These are phyloP conservation scores for Abrus pulchellus DNA, from an alignment of 306 rosid species.

Conservation along the genomic window DNA sequence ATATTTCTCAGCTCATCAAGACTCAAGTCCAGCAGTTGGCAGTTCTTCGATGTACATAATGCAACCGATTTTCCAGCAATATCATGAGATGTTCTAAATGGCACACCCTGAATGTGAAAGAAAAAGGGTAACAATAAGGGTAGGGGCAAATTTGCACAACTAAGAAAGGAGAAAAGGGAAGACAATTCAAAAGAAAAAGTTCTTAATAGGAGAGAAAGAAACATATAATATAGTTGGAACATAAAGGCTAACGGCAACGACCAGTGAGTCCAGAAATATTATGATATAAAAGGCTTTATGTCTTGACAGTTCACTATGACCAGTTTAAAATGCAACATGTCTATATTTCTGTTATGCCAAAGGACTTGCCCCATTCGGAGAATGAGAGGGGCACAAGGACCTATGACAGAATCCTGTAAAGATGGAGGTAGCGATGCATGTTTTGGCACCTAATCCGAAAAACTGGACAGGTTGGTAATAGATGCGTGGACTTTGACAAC, in stretches of 20 bases:
- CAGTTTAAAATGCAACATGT: constrained; percentile 4
- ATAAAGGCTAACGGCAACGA: neutral
- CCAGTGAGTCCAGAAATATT: neutral
- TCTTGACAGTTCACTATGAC: constrained; percentile 28
- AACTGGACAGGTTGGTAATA: neutral
- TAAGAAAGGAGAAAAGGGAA: neutral
- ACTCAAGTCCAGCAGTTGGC: constrained; percentile 75
- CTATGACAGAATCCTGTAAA: neutral
- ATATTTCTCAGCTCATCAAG: constrained; percentile 79
- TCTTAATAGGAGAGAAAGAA: constrained; percentile 1
- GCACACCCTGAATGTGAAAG: constrained; percentile 72
- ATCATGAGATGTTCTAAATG: constrained; percentile 96
- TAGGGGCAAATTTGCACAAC: constrained; percentile 11
- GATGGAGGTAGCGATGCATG: too few species aligned
- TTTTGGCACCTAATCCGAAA: neutral
- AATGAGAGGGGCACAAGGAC: neutral
- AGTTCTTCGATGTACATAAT: constrained; percentile 67
- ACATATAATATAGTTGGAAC: constrained; percentile 18
- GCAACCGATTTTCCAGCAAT: constrained; percentile 89
- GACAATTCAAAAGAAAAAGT: constrained; percentile 5
- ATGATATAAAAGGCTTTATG: neutral
- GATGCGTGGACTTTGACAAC: neutral
- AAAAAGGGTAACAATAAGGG: neutral
- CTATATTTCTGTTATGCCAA: neutral
- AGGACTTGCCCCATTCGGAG: neutral